A percentile compares a stretch with the other conserved stretches of the same genome.
phyloP scores from a whole-genome alignment of 192 early-diverging fungal genomes.

The Umbelopsis sp. region DNA sequence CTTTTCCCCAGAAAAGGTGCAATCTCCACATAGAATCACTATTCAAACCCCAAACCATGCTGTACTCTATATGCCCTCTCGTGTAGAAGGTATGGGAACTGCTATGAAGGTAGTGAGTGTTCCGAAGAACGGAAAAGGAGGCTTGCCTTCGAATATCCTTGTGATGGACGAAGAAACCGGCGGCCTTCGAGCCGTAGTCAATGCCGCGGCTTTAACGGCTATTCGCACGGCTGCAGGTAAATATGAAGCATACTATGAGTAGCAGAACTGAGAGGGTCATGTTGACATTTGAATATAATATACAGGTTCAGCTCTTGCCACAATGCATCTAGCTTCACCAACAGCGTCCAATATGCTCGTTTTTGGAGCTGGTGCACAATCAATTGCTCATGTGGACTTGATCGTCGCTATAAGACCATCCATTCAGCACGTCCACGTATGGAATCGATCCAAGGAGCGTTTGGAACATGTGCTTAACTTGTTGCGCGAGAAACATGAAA shows the following conservation, averaged over 20 bases:
- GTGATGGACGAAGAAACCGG: conserved; percentile 50
- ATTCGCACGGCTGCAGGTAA: conserved; percentile 52
- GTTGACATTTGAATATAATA: not conserved
- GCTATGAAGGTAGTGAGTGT: conserved; percentile 52
- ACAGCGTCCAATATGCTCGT: conserved; percentile 38
- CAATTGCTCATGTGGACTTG: conserved; percentile 50
- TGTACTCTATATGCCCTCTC: conserved; percentile 53
- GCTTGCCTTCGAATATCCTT: conserved; percentile 43
- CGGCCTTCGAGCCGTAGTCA: conserved; percentile 45
- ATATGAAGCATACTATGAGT: not conserved
- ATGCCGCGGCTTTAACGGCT: conserved; percentile 48
- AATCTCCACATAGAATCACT: conserved; percentile 45
- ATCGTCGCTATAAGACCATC: conserved; percentile 43
- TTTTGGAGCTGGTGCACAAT: conserved; percentile 57
- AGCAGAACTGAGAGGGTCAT: not conserved
- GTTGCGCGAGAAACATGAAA: conserved; percentile 21
- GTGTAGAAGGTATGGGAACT: conserved; percentile 42
- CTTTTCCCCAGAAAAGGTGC: conserved; percentile 33
- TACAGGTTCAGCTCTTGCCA: conserved; percentile 49
- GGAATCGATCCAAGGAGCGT: conserved; percentile 45
- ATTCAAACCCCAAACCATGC: conserved; percentile 39
- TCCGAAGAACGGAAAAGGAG: conserved; percentile 42
- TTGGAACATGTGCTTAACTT: conserved; percentile 29
- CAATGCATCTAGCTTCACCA: conserved; percentile 32
- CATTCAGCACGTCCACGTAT: conserved; percentile 41